Evolutionary conservation across 2,329 filamentous ascomycete genomes (phyloP).

Genomic region (Penicillium digitatum): DNA sequence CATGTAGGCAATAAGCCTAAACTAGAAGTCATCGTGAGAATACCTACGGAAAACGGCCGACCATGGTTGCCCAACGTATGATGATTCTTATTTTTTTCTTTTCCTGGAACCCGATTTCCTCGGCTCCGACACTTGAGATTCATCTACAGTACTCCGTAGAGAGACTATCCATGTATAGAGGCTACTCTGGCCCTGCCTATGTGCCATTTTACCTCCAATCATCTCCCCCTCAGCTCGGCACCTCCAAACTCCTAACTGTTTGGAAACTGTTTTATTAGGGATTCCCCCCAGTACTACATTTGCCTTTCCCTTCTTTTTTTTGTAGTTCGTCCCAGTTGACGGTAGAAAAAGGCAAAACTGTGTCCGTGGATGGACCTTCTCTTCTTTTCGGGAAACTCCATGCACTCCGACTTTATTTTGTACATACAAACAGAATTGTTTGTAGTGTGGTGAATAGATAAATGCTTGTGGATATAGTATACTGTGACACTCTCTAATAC

Average conservation of each 20-base stretch:
- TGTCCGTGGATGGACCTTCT: background rate
- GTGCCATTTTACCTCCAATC: background rate
- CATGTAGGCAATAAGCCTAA: background rate
- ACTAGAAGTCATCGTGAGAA: background rate
- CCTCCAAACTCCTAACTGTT: background rate
- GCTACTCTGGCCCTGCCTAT: background rate
- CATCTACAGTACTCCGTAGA: too few species aligned
- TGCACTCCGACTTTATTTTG: background rate
- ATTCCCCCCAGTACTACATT: too few species aligned
- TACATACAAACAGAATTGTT: background rate
- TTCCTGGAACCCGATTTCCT: background rate
- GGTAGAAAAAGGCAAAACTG: background rate
- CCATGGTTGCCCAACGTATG: constrained; percentile 6
- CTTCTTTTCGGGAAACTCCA: background rate
- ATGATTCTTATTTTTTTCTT: background rate
- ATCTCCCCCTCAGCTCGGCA: background rate
- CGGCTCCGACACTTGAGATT: background rate
- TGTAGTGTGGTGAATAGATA: background rate
- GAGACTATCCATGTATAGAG: too few species aligned
- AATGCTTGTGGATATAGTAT: background rate
- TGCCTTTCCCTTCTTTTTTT: background rate
- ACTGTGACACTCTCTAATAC: background rate
- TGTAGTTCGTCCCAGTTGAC: background rate
- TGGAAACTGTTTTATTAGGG: background rate
- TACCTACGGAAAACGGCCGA: background rate